These are phyloP conservation scores for Phoma sp. DNA, from an alignment of 2,329 filamentous ascomycete genomes.

Conservation along the genomic window DNA sequence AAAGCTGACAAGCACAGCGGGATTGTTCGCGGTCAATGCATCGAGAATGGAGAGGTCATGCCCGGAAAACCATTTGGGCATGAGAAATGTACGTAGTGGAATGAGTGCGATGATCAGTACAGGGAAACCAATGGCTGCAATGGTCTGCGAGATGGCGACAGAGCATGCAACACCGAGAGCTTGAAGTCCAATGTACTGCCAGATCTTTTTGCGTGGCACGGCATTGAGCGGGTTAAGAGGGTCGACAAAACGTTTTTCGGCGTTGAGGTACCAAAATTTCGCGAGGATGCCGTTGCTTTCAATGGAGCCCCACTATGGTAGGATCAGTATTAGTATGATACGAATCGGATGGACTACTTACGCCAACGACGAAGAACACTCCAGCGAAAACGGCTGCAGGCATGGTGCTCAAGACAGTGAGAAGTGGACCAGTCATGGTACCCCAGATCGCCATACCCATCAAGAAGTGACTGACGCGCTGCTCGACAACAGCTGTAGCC, in stretches of 20 bases:
- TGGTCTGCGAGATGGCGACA: slow-evolving; percentile 64
- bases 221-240: slow-evolving; percentile 55
- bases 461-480: slow-evolving; percentile 61
- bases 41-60: slow-evolving; percentile 60
- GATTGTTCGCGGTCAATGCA: slow-evolving; percentile 59
- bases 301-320: slow-evolving; percentile 50
- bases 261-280: slow-evolving; percentile 57
- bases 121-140: slow-evolving; percentile 65
- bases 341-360: slow-evolving; percentile 27
- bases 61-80: slow-evolving; percentile 59
- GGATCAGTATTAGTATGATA: neutral
- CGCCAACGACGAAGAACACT: slow-evolving; percentile 64
- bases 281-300: slow-evolving; percentile 58
- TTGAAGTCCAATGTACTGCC: slow-evolving; percentile 59
- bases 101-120: slow-evolving; percentile 64
- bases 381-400: slow-evolving; percentile 61
- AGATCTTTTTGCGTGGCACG: slow-evolving; percentile 55
- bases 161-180: slow-evolving; percentile 57
- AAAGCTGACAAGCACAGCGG: slow-evolving; percentile 60
- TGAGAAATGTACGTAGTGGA: slow-evolving; percentile 58
- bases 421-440: slow-evolving; percentile 62
- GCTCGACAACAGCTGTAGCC: slow-evolving; percentile 59
- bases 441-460: slow-evolving; percentile 63
- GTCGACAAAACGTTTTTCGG: slow-evolving; percentile 57
- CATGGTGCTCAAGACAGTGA: slow-evolving; percentile 60